Conservation (phyloP, 495 filamentous ascomycete genomes). For the Monascus purpureus region DNA sequence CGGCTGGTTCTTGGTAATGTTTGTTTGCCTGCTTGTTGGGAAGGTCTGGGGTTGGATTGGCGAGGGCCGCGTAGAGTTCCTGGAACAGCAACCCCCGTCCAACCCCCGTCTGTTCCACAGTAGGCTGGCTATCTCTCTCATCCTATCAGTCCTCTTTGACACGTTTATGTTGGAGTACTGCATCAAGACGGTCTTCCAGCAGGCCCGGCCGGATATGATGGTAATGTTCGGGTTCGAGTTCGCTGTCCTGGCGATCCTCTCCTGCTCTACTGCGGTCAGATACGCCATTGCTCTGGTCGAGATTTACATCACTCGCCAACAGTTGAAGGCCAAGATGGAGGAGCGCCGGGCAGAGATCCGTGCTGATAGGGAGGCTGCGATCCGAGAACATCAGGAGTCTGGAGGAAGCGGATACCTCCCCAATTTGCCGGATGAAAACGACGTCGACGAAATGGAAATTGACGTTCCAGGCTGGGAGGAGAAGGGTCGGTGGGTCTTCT, state of each 20-base stretch:
- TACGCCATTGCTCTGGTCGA: constrained; percentile 75
- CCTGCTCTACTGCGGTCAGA: constrained; percentile 60
- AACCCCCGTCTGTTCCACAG: constrained; percentile 85
- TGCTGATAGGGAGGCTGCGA: constrained; percentile 42
- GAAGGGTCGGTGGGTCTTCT: constrained; percentile 87
- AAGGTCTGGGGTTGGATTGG: constrained; percentile 99
- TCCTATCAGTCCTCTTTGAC: constrained; percentile 65
- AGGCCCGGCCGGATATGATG: constrained; percentile 94
- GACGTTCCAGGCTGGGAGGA: constrained; percentile 95
- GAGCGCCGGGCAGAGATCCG: constrained; percentile 53
- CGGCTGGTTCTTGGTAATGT: constrained; percentile 90
- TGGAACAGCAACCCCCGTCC: constrained; percentile 88
- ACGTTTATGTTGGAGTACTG: constrained; percentile 65
- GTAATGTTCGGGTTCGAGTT: constrained; percentile 99
- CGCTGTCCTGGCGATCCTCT: constrained; percentile 67
- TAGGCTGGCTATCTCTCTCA: constrained; percentile 62
- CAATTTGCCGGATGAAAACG: constrained; percentile 49
- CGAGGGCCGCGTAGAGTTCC: constrained; percentile 80
- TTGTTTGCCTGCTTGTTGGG: constrained; percentile 75
- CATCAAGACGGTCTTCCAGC: constrained; percentile 64
- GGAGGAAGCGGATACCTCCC: constrained; percentile 16
- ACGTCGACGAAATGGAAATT: constrained; percentile 83
- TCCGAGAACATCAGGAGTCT: constrained; percentile 23
- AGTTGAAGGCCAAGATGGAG: constrained; percentile 48
- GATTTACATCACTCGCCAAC: constrained; percentile 54